These are phyloP conservation scores for Stemphylium vesicarium DNA, from an alignment of 2,329 filamentous ascomycete species.

Conservation along the genomic window DNA sequence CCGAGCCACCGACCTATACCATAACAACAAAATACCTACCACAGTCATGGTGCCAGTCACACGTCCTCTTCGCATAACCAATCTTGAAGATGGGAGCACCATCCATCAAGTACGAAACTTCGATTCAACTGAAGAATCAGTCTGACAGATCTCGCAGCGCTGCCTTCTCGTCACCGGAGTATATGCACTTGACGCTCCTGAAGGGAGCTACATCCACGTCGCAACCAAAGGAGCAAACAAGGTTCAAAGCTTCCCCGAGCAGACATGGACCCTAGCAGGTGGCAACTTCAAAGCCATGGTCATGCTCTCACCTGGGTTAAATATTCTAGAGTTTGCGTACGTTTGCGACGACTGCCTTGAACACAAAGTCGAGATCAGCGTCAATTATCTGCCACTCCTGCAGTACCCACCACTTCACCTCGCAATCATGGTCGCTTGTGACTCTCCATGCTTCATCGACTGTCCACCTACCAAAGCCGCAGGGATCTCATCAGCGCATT, in stretches of 20 bases:
- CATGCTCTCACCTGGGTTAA: conserved; percentile 37
- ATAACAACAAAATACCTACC: background rate
- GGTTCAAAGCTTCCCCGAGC: conserved; percentile 32
- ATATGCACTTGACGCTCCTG: conserved; percentile 19
- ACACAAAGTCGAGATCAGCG: conserved; percentile 13
- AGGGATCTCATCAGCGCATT: conserved; percentile 34
- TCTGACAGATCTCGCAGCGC: conserved; percentile 20
- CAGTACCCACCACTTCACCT: conserved; percentile 43
- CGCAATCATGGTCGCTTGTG: conserved; percentile 42
- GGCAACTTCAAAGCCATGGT: conserved; percentile 43
- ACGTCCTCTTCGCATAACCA: conserved; percentile 18
- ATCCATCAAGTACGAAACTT: conserved; percentile 30
- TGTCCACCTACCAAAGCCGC: conserved; percentile 36
- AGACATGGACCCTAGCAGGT: conserved; percentile 45
- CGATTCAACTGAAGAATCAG: too few species aligned
- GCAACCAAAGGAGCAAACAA: conserved; percentile 23
- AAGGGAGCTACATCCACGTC: conserved; percentile 31
- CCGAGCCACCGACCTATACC: background rate
- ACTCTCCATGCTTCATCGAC: conserved; percentile 41
- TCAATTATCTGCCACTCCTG: conserved; percentile 41
- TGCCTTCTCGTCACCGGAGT: conserved; percentile 40
- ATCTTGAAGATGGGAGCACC: conserved; percentile 36
- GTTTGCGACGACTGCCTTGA: conserved; percentile 25
- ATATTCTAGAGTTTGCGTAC: conserved; percentile 29
- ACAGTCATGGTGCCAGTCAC: conserved; percentile 9